A percentile compares a stretch with the other conserved stretches of the same genome.
These are phyloP conservation scores for Cicer pinnatifidum DNA, from an alignment of 306 rosid genomes.

Conservation along the genomic window DNA sequence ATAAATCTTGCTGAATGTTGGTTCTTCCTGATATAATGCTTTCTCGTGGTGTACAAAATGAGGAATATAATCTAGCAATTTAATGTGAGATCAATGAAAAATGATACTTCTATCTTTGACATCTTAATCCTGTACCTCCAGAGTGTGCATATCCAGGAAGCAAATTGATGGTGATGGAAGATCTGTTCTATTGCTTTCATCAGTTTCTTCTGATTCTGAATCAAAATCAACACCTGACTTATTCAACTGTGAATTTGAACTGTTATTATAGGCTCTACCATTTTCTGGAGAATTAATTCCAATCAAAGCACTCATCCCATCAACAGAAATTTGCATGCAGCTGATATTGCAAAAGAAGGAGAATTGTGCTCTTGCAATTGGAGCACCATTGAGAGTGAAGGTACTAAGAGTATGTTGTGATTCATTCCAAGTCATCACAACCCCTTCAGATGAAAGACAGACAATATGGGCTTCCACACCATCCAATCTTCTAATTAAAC, in stretches of 20 bases:
- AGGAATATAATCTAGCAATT: conserved; percentile 39
- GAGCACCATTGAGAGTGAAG: conserved; percentile 81
- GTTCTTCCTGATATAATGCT: conserved; percentile 16
- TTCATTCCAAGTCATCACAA: conserved; percentile 83
- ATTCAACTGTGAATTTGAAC: conserved; percentile 56
- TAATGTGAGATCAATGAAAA: conserved; percentile 33
- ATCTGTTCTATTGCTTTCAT: conserved; percentile 60
- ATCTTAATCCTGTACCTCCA: conserved; percentile 68
- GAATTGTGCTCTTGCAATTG: conserved; percentile 64
- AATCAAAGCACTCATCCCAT: conserved; percentile 83
- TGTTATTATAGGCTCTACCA: conserved; percentile 46
- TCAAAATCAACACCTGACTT: conserved; percentile 55
- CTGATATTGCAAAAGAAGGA: conserved; percentile 66
- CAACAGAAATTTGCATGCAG: conserved; percentile 88
- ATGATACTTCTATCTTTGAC: conserved; percentile 26
- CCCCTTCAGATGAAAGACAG: conserved; percentile 89
- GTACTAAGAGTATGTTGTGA: conserved; percentile 72
- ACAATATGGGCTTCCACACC: conserved; percentile 82
- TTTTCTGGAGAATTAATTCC: conserved; percentile 70
- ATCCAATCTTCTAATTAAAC: conserved; percentile 76
- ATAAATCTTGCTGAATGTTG: conserved; percentile 22
- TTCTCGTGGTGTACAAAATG: conserved; percentile 28
- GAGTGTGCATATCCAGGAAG: conserved; percentile 82
- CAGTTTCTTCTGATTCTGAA: conserved; percentile 55
- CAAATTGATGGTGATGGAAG: conserved; percentile 83